Base-by-base conservation (phyloP, 2,329 filamentous ascomycete species). In the Colletotrichum cereale region DNA sequence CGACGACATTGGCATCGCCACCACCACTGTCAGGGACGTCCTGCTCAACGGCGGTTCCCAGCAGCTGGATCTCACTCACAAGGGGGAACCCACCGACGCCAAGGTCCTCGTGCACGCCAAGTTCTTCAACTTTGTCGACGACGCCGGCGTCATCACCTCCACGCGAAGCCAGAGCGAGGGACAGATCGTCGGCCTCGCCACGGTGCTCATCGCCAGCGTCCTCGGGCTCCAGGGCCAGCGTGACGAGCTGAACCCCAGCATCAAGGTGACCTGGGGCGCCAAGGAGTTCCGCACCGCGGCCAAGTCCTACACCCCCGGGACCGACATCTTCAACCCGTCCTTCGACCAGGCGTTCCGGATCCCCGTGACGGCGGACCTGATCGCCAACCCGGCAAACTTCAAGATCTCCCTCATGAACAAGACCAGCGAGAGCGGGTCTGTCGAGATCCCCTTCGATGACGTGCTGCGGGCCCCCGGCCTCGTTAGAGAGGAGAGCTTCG, bases 241-340 rank as follows among this genome's bases (percentile, higher is more conserved):
- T 50, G 79, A 84, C 24, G 80, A 83, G 64, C 77, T 86, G 18
- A 82, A 83, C 62, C 85, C 85, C 36, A 85, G 83, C 74, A 79
- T 86, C 63, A 81, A 81, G 75, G 79, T 86, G 1, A 77, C 79
- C 0, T 86, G 82, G 82, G 83, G 83, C 21, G 77, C 66, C 11
- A 80, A 81, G 72, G 78, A 79, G 29, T 86, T 84, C 79, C 77
- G 76, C 62, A 86, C 85, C 0, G 81, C 79, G 1, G 77, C 79
- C 66, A 83, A 84, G 77, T 76, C 79, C 0, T 84, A 86, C 75
- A 79, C 77, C 2, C 83, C 84, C 0, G 85, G 85, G 2, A 80
- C 76, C 3, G 85, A 86, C 61, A 85, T 86, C 72, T 84, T 83
- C 78, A 86, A 86, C 74, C 85, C 85, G 2, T 77, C 80, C 2